phyloP scores from a whole-genome alignment of 176 grass and related monocot genomes.

The Pontederia crassipes region DNA sequence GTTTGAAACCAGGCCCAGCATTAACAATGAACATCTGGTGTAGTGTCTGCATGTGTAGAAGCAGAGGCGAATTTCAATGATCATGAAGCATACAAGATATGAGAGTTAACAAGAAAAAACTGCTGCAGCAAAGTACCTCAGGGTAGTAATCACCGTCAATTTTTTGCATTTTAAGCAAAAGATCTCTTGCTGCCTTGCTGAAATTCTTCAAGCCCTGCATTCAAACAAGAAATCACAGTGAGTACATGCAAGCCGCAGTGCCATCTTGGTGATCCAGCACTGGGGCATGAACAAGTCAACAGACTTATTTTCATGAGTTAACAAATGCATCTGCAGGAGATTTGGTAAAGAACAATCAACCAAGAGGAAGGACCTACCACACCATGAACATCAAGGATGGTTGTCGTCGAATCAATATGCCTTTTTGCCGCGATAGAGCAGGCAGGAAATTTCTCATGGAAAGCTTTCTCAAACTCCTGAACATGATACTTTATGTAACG shows the following conservation, averaged over 20 bases:
- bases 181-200: constrained; percentile 20
- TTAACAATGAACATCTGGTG: constrained; percentile 98
- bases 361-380: constrained; percentile 6
- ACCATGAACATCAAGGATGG: constrained; percentile 18
- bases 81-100: neutral
- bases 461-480: constrained; percentile 17
- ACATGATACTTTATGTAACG: constrained; percentile 21
- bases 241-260: neutral
- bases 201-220: constrained; percentile 20
- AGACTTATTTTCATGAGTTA: too few relatives aligned
- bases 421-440: constrained; percentile 17
- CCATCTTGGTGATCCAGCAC: neutral
- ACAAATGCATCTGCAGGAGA: neutral
- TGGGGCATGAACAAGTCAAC: neutral
- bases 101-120: neutral
- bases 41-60: constrained; percentile 46
- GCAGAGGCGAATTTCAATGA: constrained; percentile 1
- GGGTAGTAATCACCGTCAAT: constrained; percentile 32
- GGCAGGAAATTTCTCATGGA: constrained; percentile 16
- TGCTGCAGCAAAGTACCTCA: constrained; percentile 42
- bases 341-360: neutral
- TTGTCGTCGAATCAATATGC: constrained; percentile 10
- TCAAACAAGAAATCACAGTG: constrained; percentile 1
- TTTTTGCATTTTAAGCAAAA: constrained; percentile 20
- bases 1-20: constrained; percentile 79